Base-by-base conservation (phyloP, 2,329 filamentous ascomycete species). In the Chalaropsis ovoidea region DNA sequence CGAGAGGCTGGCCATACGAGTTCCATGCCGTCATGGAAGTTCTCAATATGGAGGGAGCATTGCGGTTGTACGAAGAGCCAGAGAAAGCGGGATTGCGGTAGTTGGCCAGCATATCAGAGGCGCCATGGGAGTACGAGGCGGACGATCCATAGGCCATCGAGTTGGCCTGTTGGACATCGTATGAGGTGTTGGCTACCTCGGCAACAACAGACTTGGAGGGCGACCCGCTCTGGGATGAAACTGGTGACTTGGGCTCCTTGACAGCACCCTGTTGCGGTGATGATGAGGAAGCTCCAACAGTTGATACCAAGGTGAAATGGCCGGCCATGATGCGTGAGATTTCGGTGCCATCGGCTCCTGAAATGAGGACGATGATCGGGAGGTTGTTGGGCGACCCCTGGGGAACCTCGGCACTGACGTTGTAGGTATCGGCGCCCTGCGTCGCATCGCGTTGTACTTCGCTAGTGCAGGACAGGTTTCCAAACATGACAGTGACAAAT, bases 381-480 rank as follows among this genome's bases (percentile, higher is more conserved):
- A 62, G 35, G n/a, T 45, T 62, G 22, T 45, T 45, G 27, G 19
- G 45, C 10, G n/a, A 35, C 49, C 78, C 75, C 69, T 80, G 81
- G 60, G 92, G 92, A 41, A 87, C 88, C 66, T 90, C 85, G 49
- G 85, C 84, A 58, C 82, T 84, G 70, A 95, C 80, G 39, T 82
- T 81, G 75, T 94, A 95, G 68, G 86, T 19, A 6, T 58, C 24
- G 39, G 62, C 17, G 39, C 35, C 24, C 11, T 64, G 47, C 3
- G 31, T 17, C n/a, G 47, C 80, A 73, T 77, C 77, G 72, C 86
- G 86, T 58, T 83, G 80, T 27, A 91, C 79, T 65, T 86, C 81
- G 67, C 86, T 86, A 65, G 83, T 79, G 74, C 86, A 27, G 4
- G 42, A 13, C 15, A 62, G 24, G 39, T 45, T 49, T 3, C 62